Percentiles rank a stretch among this genome's conserved stretches.
Conservation (phyloP, 2,329 filamentous ascomycete genomes). For the Fusarium sacchari region DNA sequence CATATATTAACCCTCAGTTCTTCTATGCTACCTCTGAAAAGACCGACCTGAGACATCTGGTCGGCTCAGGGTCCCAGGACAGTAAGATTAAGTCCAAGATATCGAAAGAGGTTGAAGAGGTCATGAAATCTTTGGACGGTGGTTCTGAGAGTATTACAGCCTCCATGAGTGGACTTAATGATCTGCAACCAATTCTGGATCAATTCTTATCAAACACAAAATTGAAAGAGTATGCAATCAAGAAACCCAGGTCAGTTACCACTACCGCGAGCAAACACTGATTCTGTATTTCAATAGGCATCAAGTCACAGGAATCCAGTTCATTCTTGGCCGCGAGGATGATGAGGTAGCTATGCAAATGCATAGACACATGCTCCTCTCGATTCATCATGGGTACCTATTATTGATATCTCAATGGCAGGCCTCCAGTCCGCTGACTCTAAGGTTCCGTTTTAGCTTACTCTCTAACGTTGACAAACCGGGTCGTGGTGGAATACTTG, state of each 20-base stretch:
- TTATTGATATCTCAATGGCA: accelerated
- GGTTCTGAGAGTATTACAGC: accelerated
- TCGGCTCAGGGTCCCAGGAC: neutral
- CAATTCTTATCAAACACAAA: accelerated
- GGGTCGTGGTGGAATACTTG: neutral
- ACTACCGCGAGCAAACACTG: too few species aligned
- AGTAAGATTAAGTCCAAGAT: accelerated
- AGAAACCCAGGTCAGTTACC: too few species aligned
- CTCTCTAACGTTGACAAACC: accelerated
- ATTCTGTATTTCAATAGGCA: too few species aligned
- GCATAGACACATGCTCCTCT: neutral
- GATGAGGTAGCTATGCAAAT: accelerated
- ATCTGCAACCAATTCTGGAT: neutral
- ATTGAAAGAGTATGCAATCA: neutral
- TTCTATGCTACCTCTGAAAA: neutral
- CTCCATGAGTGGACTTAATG: accelerated
- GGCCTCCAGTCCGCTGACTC: too few species aligned
- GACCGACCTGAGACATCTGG: neutral
- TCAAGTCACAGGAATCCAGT: neutral
- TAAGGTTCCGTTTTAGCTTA: too few species aligned
- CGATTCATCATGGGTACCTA: neutral
- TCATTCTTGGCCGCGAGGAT: neutral
- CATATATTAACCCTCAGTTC: neutral
- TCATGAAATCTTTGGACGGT: neutral
- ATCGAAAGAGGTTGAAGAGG: neutral